Percentiles rank a stretch among this genome's conserved stretches.
These are phyloP conservation scores for Halenospora varia DNA, from an alignment of 495 filamentous ascomycete genomes.

Conservation along the genomic window DNA sequence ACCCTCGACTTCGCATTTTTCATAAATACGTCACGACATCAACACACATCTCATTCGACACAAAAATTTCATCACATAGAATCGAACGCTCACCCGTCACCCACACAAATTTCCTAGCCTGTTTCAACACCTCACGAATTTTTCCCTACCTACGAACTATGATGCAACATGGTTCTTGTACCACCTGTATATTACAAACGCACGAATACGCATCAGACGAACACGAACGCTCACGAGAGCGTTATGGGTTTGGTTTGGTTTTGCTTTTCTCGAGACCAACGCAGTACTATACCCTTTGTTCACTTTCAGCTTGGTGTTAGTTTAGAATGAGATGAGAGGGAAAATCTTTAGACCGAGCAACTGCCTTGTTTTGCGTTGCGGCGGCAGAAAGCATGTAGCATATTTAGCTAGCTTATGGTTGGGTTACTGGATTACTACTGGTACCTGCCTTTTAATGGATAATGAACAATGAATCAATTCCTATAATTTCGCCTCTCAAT, in stretches of 20 bases:
- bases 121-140: background rate
- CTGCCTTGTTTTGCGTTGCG: too few relatives aligned
- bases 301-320: background rate
- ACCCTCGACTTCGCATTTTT: background rate
- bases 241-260: too few relatives aligned
- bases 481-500: too few relatives aligned
- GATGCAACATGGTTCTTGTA: background rate
- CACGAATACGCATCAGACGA: background rate
- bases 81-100: background rate
- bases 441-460: too few relatives aligned
- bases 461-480: too few relatives aligned
- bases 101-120: background rate
- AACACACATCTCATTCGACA: background rate
- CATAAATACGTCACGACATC: conserved; percentile 1
- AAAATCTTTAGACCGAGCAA: too few relatives aligned
- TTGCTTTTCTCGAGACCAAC: background rate
- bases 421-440: too few relatives aligned
- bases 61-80: background rate
- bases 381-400: too few relatives aligned
- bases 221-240: background rate
- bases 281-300: background rate
- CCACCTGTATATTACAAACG: background rate
- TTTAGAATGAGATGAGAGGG: too few relatives aligned
- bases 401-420: too few relatives aligned
- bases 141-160: background rate